A percentile compares a stretch with the other conserved stretches of the same genome.
These are phyloP conservation scores for Sporisorium sorghi DNA, from an alignment of 1,284 basidiomycete genomes.

Conservation along the genomic window DNA sequence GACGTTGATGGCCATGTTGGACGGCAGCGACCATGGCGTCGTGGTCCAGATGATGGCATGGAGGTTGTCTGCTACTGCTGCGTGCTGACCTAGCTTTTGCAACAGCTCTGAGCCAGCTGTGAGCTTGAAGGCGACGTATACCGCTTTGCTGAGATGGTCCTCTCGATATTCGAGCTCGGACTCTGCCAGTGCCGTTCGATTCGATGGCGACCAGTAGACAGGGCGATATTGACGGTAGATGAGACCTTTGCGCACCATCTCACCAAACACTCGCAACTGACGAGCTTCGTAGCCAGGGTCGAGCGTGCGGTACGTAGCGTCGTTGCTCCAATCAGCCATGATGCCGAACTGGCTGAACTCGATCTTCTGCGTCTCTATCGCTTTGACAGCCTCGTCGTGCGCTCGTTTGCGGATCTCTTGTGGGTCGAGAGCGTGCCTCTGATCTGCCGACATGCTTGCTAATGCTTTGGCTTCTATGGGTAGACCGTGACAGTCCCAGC, in stretches of 20 bases:
- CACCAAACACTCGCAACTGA: constrained; percentile 86
- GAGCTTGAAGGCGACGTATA: constrained; percentile 82
- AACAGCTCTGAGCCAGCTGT: constrained; percentile 19
- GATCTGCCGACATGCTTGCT: constrained; percentile 71
- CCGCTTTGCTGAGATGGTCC: constrained; percentile 85
- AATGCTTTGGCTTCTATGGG: constrained; percentile 76
- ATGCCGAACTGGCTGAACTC: constrained; percentile 87
- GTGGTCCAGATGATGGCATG: constrained; percentile 95
- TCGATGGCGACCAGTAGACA: constrained; percentile 95
- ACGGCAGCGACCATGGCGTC: constrained; percentile 95
- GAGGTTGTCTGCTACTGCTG: constrained; percentile 70
- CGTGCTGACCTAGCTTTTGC: constrained; percentile 14
- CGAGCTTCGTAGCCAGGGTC: constrained; percentile 88
- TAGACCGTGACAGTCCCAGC: constrained; percentile 98
- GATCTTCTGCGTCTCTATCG: constrained; percentile 81
- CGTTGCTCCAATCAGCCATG: constrained; percentile 88
- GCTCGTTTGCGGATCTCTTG: constrained; percentile 80
- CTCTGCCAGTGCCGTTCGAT: constrained; percentile 92
- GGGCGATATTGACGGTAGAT: constrained; percentile 89
- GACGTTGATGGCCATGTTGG: constrained; percentile 94
- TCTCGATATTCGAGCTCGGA: constrained; percentile 93
- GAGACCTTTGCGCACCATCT: constrained; percentile 83
- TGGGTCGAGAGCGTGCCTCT: constrained; percentile 69
- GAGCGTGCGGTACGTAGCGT: constrained; percentile 77
- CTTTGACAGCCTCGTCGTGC: constrained; percentile 78